These are phyloP conservation scores for Lodderomyces pseudojiufengensis DNA, from an alignment of 1,139 yeast species.

Conservation along the genomic window DNA sequence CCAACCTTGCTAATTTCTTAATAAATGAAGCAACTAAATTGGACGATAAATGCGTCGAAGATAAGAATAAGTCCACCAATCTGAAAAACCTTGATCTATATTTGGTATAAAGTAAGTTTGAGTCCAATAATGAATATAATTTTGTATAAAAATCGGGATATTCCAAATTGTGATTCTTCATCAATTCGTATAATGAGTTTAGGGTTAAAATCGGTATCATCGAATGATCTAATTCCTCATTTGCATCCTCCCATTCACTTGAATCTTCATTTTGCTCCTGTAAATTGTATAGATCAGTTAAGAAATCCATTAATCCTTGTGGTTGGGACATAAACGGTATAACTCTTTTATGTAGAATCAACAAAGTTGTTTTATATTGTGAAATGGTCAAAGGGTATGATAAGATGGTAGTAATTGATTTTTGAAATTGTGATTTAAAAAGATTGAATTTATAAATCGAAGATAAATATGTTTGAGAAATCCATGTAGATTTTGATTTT, in stretches of 20 bases:
- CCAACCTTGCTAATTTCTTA: constrained; percentile 71
- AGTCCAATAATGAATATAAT: constrained; percentile 74
- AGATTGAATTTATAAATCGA: constrained; percentile 51
- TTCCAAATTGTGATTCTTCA: constrained; percentile 79
- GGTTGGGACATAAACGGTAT: constrained; percentile 82
- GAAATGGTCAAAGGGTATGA: constrained; percentile 44
- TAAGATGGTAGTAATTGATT: constrained; percentile 58
- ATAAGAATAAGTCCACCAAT: constrained; percentile 75
- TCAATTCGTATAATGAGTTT: constrained; percentile 83
- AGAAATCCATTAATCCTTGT: constrained; percentile 83
- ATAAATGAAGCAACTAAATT: constrained; percentile 84
- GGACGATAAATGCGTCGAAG: constrained; percentile 86
- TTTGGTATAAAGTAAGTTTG: constrained; percentile 69
- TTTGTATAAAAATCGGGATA: constrained; percentile 88
- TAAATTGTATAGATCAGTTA: constrained; percentile 75
- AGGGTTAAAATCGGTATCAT: constrained; percentile 76
- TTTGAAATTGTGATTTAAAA: constrained; percentile 68
- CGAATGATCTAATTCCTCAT: constrained; percentile 21
- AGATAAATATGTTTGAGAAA: constrained; percentile 41
- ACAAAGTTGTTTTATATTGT: constrained; percentile 69
- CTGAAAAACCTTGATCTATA: constrained; percentile 88
- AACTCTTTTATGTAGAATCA: constrained; percentile 75
- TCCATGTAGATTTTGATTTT: constrained; percentile 32
- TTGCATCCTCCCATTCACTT: constrained; percentile 31
- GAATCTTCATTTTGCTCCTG: constrained; percentile 1